These are phyloP conservation scores for Lecanosticta acicola DNA, from an alignment of 2,329 filamentous ascomycete genomes.

Conservation along the genomic window DNA sequence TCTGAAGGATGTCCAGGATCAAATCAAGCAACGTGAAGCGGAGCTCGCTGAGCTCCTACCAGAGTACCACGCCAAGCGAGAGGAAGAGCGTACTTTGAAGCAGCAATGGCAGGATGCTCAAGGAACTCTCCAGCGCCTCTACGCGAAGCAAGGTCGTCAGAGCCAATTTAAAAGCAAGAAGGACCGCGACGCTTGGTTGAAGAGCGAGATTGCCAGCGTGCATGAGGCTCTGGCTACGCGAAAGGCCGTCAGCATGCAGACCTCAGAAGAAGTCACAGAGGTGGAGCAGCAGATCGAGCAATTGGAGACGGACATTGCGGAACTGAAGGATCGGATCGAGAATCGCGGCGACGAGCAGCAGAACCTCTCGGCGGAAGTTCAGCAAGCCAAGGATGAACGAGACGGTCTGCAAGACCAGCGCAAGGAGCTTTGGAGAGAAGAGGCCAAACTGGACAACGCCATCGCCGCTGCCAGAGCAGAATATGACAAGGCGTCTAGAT, in stretches of 20 bases:
- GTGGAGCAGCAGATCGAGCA: slow-evolving; percentile 66
- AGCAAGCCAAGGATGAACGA: slow-evolving; percentile 69
- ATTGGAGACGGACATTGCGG: slow-evolving; percentile 66
- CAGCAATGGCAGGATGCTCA: slow-evolving; percentile 71
- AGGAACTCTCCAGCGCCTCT: slow-evolving; percentile 68
- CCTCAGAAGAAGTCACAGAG: slow-evolving; percentile 71
- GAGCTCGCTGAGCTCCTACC: slow-evolving; percentile 73
- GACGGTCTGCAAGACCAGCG: slow-evolving; percentile 80
- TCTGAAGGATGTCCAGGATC: slow-evolving; percentile 63
- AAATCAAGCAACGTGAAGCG: slow-evolving; percentile 69
- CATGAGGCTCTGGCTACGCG: slow-evolving; percentile 70
- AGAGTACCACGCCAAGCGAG: slow-evolving; percentile 65
- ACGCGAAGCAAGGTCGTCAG: slow-evolving; percentile 86
- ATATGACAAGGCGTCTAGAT: slow-evolving; percentile 68
- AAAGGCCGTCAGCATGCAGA: slow-evolving; percentile 78
- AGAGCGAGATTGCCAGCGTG: slow-evolving; percentile 72
- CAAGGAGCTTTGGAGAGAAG: slow-evolving; percentile 81
- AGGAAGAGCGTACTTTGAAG: slow-evolving; percentile 65
- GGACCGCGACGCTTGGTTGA: slow-evolving; percentile 79
- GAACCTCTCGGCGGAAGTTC: slow-evolving; percentile 65
- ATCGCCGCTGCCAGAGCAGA: slow-evolving; percentile 71
- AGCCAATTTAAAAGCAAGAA: slow-evolving; percentile 82
- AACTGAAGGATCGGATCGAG: slow-evolving; percentile 66
- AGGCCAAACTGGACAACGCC: slow-evolving; percentile 77
- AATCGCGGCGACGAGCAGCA: slow-evolving; percentile 72